Evolutionary conservation across 805 yeast species (phyloP), one percentile per base, ranked within the genome.

Genomic region (Kodamaea kaohsiungensis): DNA sequence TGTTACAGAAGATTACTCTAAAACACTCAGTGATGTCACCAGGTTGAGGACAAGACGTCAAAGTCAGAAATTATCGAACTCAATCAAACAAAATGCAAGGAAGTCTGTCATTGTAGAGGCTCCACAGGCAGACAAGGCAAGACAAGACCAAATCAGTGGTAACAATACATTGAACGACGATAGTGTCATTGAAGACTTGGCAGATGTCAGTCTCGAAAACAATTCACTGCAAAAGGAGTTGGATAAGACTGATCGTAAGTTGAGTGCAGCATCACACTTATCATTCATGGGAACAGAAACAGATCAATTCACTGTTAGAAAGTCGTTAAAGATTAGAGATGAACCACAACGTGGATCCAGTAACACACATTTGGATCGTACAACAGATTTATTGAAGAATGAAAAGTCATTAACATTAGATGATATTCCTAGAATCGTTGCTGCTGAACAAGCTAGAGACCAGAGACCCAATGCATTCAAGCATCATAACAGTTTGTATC

Each of bases 381-480:
- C 92, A 0, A 81, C 91, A 1, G 87, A 83, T 59, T 76, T 89
- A 48, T 79, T 91, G 52, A 84, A 87, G 62, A 88, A 85, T 63
- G 96, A 93, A 61, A 89, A 88, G 61, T 87, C 93, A 0, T 80
- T 95, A 51, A 93, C 98, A 0, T 79, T 95, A 61, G 98, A 95
- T 70, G 99, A 95, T 70, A 95, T 95, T 62, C 97, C 98, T 7
- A 80, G 98, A 59, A 93, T 95, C 65, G 98, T 95, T 7, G 96
- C 98, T 1, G 93, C 96, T 8, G 98, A 95, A 63, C 97, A 93
- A 69, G 97, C 98, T 0, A 78, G 97, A 58, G 97, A 90, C 57
- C 87, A 89, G 64, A 80, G 96, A 54, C 97, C 98, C 1, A 91
- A 91, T 69, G 96, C 97, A 0, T 92, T 88, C 71, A 86, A 88